Conservation (phyloP, 1,284 basidiomycete species). For the Amylostereum areolatum region DNA sequence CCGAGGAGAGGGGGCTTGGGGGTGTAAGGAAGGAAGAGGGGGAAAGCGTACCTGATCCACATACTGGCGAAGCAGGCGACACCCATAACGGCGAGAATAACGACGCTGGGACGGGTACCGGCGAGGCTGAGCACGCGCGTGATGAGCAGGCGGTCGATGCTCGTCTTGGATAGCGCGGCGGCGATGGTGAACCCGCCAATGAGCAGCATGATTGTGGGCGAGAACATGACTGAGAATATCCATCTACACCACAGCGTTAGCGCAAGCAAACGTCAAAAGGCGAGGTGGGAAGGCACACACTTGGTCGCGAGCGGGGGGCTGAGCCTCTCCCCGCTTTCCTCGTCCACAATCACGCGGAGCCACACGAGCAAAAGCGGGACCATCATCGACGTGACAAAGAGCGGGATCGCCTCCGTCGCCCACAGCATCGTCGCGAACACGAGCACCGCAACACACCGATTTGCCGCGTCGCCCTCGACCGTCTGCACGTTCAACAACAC, state of each 20-base stretch:
- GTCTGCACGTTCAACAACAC: slow-evolving; percentile 55
- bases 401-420: slow-evolving; percentile 97
- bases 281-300: slow-evolving; percentile 39
- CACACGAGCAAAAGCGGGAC: slow-evolving; percentile 90
- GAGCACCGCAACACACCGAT: slow-evolving; percentile 88
- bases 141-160: slow-evolving; percentile 91
- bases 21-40: slow-evolving; percentile 10
- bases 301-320: slow-evolving; percentile 75
- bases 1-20: no score
- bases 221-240: slow-evolving; percentile 77
- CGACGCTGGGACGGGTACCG: slow-evolving; percentile 80
- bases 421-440: slow-evolving; percentile 91
- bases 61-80: slow-evolving; percentile 98
- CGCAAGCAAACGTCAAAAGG: slow-evolving; percentile 2
- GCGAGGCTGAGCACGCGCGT: slow-evolving; percentile 90
- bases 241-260: slow-evolving; percentile 36
- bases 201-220: slow-evolving; percentile 94
- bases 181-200: slow-evolving; percentile 99
- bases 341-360: slow-evolving; percentile 73
- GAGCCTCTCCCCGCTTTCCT: slow-evolving; percentile 49
- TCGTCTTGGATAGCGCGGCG: slow-evolving; percentile 95
- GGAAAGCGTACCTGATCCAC: slow-evolving; percentile 82
- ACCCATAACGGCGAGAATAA: slow-evolving; percentile 92
- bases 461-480: slow-evolving; percentile 72
- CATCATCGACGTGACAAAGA: slow-evolving; percentile 92